Conservation (phyloP, 331 rosid genomes). For the Malus hybrid region DNA sequence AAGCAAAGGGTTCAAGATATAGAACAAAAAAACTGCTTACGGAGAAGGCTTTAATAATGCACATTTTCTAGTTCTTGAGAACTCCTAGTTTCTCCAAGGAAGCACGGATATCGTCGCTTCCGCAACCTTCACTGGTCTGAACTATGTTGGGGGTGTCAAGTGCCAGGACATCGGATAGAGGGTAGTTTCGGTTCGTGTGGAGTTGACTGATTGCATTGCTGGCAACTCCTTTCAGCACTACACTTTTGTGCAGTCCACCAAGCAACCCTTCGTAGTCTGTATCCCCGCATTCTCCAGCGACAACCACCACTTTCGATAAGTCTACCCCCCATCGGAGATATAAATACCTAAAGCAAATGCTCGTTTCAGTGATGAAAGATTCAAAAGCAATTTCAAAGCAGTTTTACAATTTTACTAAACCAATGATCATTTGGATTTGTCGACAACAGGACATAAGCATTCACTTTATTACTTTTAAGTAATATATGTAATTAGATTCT, state of each 20-base stretch:
- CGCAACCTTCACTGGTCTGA: constrained; percentile 56
- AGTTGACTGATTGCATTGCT: constrained; percentile 58
- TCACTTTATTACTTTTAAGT: not conserved
- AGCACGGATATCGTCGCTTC: constrained; percentile 49
- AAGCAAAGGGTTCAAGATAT: not conserved
- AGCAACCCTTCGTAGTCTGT: constrained; percentile 93
- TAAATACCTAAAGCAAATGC: constrained; percentile 58
- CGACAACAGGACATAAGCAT: not conserved
- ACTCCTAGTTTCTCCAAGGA: constrained; percentile 64
- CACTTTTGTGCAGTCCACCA: constrained; percentile 76
- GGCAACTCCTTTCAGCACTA: constrained; percentile 72
- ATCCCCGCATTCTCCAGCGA: constrained; percentile 93
- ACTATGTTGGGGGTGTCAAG: constrained; percentile 62
- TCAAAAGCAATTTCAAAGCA: not conserved
- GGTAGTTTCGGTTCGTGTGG: constrained; percentile 81
- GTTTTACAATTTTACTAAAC: not conserved
- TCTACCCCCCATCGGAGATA: constrained; percentile 96
- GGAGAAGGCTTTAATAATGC: not conserved
- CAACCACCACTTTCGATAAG: constrained; percentile 82
- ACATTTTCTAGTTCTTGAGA: constrained; percentile 30
- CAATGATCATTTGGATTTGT: not conserved
- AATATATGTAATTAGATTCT: not conserved
- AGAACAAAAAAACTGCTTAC: not conserved
- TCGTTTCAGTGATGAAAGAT: constrained; percentile 1
- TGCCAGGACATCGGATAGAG: constrained; percentile 84